Percentiles rank a stretch among this genome's conserved stretches.
Evolutionary conservation across 2,329 filamentous ascomycete species (phyloP).

Genomic region (Talaromyces islandicus): DNA sequence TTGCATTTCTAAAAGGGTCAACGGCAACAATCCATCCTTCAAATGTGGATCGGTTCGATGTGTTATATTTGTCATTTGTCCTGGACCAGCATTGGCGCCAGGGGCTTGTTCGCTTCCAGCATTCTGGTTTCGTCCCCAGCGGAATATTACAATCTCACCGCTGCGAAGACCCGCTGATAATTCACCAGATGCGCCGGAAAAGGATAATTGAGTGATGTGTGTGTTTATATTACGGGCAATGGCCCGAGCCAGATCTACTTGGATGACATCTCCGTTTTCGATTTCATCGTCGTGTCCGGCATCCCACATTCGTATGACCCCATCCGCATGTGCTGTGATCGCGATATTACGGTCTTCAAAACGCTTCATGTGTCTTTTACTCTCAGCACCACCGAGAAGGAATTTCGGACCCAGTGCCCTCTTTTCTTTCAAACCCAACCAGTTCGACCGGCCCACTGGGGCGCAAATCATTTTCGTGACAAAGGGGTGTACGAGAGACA

Average conservation of each 20-base stretch:
- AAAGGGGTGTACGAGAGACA: constrained; percentile 88
- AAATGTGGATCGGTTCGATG: constrained; percentile 65
- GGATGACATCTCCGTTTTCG: constrained; percentile 74
- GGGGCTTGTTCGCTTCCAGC: constrained; percentile 58
- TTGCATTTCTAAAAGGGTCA: constrained; percentile 74
- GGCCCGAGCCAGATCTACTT: constrained; percentile 80
- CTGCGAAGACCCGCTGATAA: constrained; percentile 72
- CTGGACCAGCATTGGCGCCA: constrained; percentile 54
- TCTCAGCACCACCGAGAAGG: constrained; percentile 71
- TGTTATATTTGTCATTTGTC: constrained; percentile 68
- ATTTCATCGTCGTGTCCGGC: constrained; percentile 87
- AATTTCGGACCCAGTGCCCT: constrained; percentile 72
- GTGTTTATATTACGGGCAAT: constrained; percentile 73
- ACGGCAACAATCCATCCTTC: constrained; percentile 74
- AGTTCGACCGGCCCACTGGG: constrained; percentile 68
- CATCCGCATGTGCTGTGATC: constrained; percentile 82
- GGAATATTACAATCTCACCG: constrained; percentile 82
- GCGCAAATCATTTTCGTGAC: constrained; percentile 68
- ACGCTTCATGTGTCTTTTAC: constrained; percentile 61
- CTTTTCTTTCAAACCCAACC: constrained; percentile 86
- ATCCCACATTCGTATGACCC: constrained; percentile 89
- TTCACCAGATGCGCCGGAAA: constrained; percentile 76
- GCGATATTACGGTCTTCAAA: constrained; percentile 81
- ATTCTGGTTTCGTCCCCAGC: constrained; percentile 76
- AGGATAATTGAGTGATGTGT: constrained; percentile 70